Evolutionary conservation across 169 alveolate species (phyloP), one percentile per base, ranked within the genome.

Genomic region (Plasmodium coatneyi): DNA sequence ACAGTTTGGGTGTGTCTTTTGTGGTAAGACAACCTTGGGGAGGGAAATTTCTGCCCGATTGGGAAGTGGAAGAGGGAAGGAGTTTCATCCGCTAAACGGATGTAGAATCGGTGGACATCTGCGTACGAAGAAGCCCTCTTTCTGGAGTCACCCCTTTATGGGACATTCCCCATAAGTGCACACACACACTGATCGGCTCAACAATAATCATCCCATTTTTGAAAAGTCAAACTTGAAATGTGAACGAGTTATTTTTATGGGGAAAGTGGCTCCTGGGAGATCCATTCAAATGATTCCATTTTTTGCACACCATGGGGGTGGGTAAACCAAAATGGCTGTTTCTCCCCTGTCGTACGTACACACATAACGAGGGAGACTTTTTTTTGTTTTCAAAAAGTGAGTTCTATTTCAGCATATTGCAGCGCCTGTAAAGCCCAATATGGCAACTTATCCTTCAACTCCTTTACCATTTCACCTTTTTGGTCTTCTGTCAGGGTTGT

Each of bases 351-450:
- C 2, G 52, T 43, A 43, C 1, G 52, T 43, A 43, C 2, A 43
- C 16, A 43, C 52, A 30, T 80, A 52, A 22, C 19, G 30, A 19
- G 60, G 60, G 30, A 0, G 30, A 0, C 3, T 80, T 80, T 80
- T 80, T 80, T 49, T 70, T 83, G 5, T 83, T 83, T 83, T 83
- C 25, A 83, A 83, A 83, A 54, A 30, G 30, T 71, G 22, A 93
- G 80, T 34, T 93, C 79, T 81, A 94, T 94, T 14, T 82, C 39
- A 1, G 92, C 91, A 28, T 80, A 60, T 36, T 86, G 81, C 16
- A 97, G 83, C 19, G 98, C 98, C 78, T 97, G 96, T 43, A 93
- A 92, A 5, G 98, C 96, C 99, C 99, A 98, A 12, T 93, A 43
- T 1, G 99, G 99, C 36, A 97, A 95, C 25, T 96, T 96, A 9